Conservation (phyloP, 1,284 basidiomycete species). For the Puccinia sorghi region DNA sequence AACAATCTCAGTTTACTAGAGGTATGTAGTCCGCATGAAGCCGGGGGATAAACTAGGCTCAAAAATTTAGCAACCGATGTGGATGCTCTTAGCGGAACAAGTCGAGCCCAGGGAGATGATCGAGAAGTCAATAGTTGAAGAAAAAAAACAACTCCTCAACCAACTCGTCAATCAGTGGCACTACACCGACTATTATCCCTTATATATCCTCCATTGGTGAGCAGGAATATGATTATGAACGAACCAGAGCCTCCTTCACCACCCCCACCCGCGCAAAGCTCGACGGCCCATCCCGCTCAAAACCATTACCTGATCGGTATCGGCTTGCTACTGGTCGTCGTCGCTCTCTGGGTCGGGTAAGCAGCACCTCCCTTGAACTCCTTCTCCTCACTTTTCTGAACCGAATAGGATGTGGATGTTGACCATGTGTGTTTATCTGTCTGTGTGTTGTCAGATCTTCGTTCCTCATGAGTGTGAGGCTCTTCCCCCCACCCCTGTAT, state of each 20-base stretch:
- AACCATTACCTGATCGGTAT: slow-evolving; percentile 27
- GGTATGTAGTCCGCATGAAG: too few relatives aligned
- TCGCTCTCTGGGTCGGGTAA: slow-evolving; percentile 49
- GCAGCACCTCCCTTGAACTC: neutral
- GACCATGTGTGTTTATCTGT: neutral
- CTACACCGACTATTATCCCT: too few relatives aligned
- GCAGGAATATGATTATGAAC: slow-evolving; percentile 18
- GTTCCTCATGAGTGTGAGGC: slow-evolving; percentile 50
- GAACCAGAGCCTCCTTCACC: slow-evolving; percentile 37
- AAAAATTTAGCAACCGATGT: too few relatives aligned
- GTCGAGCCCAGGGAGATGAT: too few relatives aligned
- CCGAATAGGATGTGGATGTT: neutral
- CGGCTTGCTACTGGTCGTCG: slow-evolving; percentile 33
- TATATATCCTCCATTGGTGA: neutral
- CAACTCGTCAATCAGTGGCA: too few relatives aligned
- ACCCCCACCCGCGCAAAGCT: neutral
- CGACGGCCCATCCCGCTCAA: neutral
- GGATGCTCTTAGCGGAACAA: too few relatives aligned
- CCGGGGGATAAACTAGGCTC: too few relatives aligned
- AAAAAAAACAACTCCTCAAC: too few relatives aligned
- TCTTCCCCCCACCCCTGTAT: neutral
- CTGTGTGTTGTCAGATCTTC: slow-evolving; percentile 12
- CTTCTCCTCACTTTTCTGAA: neutral
- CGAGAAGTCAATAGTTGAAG: too few relatives aligned
- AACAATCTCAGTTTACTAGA: too few relatives aligned